Evolutionary conservation across 306 rosid genomes (phyloP), one percentile per base, ranked within the genome.

Genomic region (Canavalia gladiata): DNA sequence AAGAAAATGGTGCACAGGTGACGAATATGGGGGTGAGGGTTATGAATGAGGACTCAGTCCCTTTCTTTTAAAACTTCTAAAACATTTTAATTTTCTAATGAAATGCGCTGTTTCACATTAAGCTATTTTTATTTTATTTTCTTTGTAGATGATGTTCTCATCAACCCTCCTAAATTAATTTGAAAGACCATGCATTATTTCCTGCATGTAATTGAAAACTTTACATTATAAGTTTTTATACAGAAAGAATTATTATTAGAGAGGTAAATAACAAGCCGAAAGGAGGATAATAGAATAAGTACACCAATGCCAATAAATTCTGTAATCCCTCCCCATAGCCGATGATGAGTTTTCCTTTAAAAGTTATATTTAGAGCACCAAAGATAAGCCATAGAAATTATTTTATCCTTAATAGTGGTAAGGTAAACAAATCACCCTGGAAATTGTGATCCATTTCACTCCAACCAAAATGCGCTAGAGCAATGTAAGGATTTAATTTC

Each of bases 361-460:
- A 33, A 43, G 35, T 7, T 68, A 43, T 30, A 56, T 18, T 68
- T 50, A 68, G n/a, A 8, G 63, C 63, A 56, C 33, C 63, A 35
- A 60, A 33, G 73, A 67, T 30, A 43, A 67, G 35, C 54, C 54
- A 25, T 28, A 0, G 18, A 67, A 66, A 25, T 52, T 25, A 25
- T 41, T 66, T 43, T 25, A n/a, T 67, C 54, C 13, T 4, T 67
- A 29, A 68, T 33, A 43, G 13, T 43, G 31, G 13, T 68, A 8
- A 43, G 52, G 73, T 43, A 7, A 68, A 29, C 39, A 43, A 29
- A 45, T 55, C 29, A 10, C 10, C 59, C 28, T 69, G 59, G 59
- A 30, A 47, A 30, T 49, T 69, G 58, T 69, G 10, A 68, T 42
- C 74, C 29, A 69, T 69, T 69, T 69, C 42, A 47, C 59, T 11